A percentile compares a stretch with the other conserved stretches of the same genome.
Conservation (phyloP, 441 rosid species). For the Populus hybrid region DNA sequence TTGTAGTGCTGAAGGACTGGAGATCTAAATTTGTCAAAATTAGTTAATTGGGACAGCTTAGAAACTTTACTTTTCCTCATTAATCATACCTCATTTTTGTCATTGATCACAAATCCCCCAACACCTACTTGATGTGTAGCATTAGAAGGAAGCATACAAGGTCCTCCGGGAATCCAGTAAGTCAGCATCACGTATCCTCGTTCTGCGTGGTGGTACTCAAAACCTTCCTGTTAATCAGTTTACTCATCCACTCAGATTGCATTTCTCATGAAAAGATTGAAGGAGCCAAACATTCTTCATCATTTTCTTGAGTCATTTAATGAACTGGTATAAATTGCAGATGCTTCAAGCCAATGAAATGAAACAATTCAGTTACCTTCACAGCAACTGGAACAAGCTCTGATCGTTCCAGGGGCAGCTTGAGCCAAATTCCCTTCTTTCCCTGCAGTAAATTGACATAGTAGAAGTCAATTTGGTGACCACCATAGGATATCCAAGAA, state of each 20-base stretch:
- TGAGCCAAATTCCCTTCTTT: conserved; percentile 95
- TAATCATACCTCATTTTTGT: conserved; percentile 59
- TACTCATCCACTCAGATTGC: neutral
- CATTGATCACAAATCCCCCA: conserved; percentile 86
- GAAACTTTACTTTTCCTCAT: neutral
- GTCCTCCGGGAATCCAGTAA: conserved; percentile 83
- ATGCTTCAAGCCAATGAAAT: neutral
- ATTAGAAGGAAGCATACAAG: conserved; percentile 85
- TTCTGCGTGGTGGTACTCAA: conserved; percentile 92
- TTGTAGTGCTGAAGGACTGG: neutral
- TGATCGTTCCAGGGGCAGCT: conserved; percentile 64
- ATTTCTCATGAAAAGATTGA: neutral
- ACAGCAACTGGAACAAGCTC: conserved; percentile 82
- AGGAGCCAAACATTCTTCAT: neutral
- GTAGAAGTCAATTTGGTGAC: neutral
- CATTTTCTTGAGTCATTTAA: neutral
- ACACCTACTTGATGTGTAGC: conserved; percentile 97
- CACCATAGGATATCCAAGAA: neutral
- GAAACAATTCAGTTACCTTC: conserved; percentile 41
- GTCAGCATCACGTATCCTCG: conserved; percentile 82
- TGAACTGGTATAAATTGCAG: neutral
- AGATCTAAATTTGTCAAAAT: neutral
- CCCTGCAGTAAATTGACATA: conserved; percentile 37
- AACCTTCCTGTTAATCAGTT: conserved; percentile 58
- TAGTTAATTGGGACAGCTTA: neutral